phyloP scores from a whole-genome alignment of 164 flowering plant species.

The Chimonanthus praecox region DNA sequence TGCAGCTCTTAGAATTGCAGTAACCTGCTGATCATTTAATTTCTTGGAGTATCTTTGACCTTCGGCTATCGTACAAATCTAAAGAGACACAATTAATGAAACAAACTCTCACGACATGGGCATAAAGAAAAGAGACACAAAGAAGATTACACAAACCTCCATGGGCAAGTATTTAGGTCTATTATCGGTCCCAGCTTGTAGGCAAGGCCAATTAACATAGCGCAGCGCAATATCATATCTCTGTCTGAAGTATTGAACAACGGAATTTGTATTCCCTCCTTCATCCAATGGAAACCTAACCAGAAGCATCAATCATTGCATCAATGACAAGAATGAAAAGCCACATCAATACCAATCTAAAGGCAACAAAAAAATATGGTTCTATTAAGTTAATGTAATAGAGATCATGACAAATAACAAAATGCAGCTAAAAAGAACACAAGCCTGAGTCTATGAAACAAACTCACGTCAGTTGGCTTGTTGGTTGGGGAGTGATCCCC shows the following conservation, averaged over 20 bases:
- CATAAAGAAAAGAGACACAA: neutral
- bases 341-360: neutral
- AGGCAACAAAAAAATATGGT: neutral
- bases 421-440: neutral
- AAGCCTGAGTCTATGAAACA: neutral
- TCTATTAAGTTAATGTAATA: neutral
- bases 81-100: neutral
- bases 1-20: constrained; percentile 50
- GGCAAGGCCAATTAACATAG: constrained; percentile 20
- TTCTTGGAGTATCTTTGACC: constrained; percentile 66
- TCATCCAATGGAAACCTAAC: constrained; percentile 26
- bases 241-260: constrained; percentile 22
- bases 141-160: constrained; percentile 20
- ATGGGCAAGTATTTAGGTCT: constrained; percentile 26
- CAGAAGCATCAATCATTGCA: neutral
- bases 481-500: constrained; percentile 19
- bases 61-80: constrained; percentile 57
- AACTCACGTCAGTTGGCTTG: constrained; percentile 22
- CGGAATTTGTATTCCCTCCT: constrained; percentile 9
- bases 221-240: constrained; percentile 14
- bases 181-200: constrained; percentile 28
- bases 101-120: neutral
- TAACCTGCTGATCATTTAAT: constrained; percentile 66
- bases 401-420: neutral
- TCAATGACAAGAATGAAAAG: neutral